Percentiles rank a stretch among this genome's conserved stretches.
Evolutionary conservation across 1,284 basidiomycete species (phyloP).

Genomic region (Ustilago crameri): DNA sequence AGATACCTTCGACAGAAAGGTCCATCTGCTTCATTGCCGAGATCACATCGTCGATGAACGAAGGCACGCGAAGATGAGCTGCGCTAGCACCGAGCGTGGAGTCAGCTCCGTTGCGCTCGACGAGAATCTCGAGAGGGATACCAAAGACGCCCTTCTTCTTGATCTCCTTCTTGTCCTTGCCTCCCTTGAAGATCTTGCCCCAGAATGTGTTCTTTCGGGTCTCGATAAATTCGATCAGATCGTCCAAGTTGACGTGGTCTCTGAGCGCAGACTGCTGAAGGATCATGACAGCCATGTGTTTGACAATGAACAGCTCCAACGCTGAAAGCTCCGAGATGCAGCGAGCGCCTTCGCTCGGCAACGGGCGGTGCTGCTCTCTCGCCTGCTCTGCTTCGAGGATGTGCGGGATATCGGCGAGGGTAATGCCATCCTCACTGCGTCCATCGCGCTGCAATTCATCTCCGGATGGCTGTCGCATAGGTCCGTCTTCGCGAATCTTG

Average conservation of each 20-base stretch:
- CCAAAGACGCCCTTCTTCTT: constrained; percentile 79
- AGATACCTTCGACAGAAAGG: constrained; percentile 98
- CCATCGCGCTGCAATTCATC: constrained; percentile 50
- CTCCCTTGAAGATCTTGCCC: constrained; percentile 93
- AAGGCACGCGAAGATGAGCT: constrained; percentile 86
- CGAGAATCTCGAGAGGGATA: constrained; percentile 89
- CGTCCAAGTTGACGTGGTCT: constrained; percentile 81
- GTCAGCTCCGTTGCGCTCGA: constrained; percentile 94
- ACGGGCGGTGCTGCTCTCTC: constrained; percentile 78
- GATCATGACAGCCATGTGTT: constrained; percentile 87
- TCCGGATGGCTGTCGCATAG: constrained; percentile 56
- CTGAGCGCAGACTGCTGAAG: constrained; percentile 79
- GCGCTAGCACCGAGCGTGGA: constrained; percentile 89
- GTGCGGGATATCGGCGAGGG: constrained; percentile 95
- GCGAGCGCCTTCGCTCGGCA: constrained; percentile 79
- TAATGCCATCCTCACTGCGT: constrained; percentile 81
- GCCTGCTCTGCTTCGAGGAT: constrained; percentile 90
- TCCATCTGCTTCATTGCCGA: constrained; percentile 99
- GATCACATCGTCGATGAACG: constrained; percentile 96
- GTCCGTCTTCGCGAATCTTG: constrained; percentile 83
- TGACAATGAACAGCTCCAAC: constrained; percentile 88
- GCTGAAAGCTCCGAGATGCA: constrained; percentile 85
- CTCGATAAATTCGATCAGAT: constrained; percentile 92
- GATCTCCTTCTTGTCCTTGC: constrained; percentile 77
- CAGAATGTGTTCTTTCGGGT: constrained; percentile 93